phyloP scores from a whole-genome alignment of 495 filamentous ascomycete species.

The Aspergillus egyptiacus region DNA sequence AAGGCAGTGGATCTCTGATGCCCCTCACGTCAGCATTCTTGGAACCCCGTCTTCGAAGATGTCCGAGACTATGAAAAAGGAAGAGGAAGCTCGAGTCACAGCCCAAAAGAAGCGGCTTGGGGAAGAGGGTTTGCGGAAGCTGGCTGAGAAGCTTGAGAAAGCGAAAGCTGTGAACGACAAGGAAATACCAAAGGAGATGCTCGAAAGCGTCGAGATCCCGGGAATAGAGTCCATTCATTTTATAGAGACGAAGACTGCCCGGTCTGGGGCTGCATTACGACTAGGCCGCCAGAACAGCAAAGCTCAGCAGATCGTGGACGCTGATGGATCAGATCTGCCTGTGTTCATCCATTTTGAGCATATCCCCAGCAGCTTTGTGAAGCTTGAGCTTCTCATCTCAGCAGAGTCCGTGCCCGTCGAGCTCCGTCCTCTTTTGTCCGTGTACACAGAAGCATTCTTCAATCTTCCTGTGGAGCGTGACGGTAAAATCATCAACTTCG shows the following conservation, averaged over 20 bases:
- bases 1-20: constrained; percentile 77
- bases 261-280: constrained; percentile 71
- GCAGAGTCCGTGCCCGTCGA: constrained; percentile 66
- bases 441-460: constrained; percentile 92
- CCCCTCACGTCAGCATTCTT: constrained; percentile 77
- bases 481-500: constrained; percentile 76
- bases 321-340: constrained; percentile 56
- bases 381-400: constrained; percentile 69
- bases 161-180: constrained; percentile 79
- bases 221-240: constrained; percentile 86
- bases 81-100: constrained; percentile 54
- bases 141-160: constrained; percentile 68
- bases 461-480: constrained; percentile 77
- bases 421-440: constrained; percentile 70
- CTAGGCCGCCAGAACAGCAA: constrained; percentile 60
- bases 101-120: constrained; percentile 57
- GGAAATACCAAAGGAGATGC: constrained; percentile 65
- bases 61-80: constrained; percentile 64
- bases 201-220: constrained; percentile 78
- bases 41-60: constrained; percentile 72
- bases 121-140: constrained; percentile 58
- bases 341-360: constrained; percentile 97
- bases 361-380: constrained; percentile 83
- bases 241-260: constrained; percentile 78
- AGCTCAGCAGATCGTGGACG: constrained; percentile 72